Percentiles rank a stretch among this genome's conserved stretches.
These are phyloP conservation scores for Leccinum ponderosum DNA, from an alignment of 1,284 basidiomycete genomes.

Conservation along the genomic window DNA sequence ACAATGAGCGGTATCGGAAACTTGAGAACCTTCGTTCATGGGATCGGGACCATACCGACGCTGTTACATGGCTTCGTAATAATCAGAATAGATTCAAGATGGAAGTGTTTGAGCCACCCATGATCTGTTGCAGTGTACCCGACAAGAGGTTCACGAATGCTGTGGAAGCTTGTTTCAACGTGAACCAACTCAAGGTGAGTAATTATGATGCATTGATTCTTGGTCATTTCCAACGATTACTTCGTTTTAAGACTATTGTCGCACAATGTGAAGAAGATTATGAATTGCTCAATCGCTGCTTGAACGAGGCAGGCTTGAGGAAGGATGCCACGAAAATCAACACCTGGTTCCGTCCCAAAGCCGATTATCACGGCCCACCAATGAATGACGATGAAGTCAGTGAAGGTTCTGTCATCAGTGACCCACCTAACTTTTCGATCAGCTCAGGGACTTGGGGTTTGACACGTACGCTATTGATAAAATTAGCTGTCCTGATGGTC, in stretches of 20 bases:
- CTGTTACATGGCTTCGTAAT: constrained; percentile 76
- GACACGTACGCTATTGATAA: constrained; percentile 85
- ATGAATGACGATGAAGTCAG: constrained; percentile 59
- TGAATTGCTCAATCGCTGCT: constrained; percentile 60
- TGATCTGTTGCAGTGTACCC: constrained; percentile 71
- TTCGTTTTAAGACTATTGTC: constrained; percentile 71
- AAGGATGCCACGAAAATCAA: constrained; percentile 50
- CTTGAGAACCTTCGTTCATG: constrained; percentile 49
- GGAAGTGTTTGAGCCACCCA: constrained; percentile 85
- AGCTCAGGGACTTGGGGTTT: constrained; percentile 72
- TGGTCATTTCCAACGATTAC: background rate
- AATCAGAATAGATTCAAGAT: constrained; percentile 73
- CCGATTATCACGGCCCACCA: constrained; percentile 46
- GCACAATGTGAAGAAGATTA: constrained; percentile 87
- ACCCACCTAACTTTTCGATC: constrained; percentile 9
- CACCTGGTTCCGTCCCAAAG: constrained; percentile 59
- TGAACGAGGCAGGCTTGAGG: constrained; percentile 54
- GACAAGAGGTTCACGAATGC: constrained; percentile 64
- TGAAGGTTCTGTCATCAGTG: background rate
- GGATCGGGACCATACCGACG: constrained; percentile 62
- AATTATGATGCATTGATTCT: background rate
- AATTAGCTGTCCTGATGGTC: constrained; percentile 64
- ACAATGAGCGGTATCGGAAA: constrained; percentile 60
- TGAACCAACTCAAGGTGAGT: constrained; percentile 62
- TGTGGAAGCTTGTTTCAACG: constrained; percentile 75